These are phyloP conservation scores for Botrytis pseudocinerea DNA, from an alignment of 2,329 filamentous ascomycete genomes.

Conservation along the genomic window DNA sequence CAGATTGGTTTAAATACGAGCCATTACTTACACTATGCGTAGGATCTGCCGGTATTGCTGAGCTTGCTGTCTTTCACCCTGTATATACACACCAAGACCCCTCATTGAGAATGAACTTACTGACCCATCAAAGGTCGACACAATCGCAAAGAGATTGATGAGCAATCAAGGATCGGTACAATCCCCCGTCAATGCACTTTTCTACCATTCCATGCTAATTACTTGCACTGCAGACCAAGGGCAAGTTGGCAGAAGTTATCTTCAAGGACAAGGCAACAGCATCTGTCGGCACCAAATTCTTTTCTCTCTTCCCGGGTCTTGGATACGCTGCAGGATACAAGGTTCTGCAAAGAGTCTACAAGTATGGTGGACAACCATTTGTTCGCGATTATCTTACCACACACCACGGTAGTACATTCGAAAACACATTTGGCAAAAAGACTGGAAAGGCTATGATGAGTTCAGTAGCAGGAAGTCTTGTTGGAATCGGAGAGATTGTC, in stretches of 20 bases:
- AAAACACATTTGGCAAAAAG: constrained; percentile 88
- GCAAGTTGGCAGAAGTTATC: constrained; percentile 77
- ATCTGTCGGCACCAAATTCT: constrained; percentile 72
- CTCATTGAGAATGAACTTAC: constrained; percentile 27
- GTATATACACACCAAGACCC: constrained; percentile 49
- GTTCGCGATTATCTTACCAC: constrained; percentile 82
- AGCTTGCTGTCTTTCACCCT: constrained; percentile 90
- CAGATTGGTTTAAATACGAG: constrained; percentile 7
- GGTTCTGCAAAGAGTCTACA: constrained; percentile 95
- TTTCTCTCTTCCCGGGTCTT: constrained; percentile 93
- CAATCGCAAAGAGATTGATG: constrained; percentile 98
- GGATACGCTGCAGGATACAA: constrained; percentile 99
- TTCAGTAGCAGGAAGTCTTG: constrained; percentile 90
- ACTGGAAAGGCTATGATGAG: constrained; percentile 98
- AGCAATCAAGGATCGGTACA: constrained; percentile 81
- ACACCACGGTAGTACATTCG: constrained; percentile 82
- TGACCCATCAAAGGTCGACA: constrained; percentile 72
- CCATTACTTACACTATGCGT: constrained; percentile 30
- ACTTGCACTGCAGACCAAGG: constrained; percentile 47
- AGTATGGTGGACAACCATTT: constrained; percentile 96
- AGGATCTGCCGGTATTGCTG: constrained; percentile 92
- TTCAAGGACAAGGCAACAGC: constrained; percentile 87
- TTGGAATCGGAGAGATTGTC: constrained; percentile 96
- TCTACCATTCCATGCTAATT: constrained; percentile 31
- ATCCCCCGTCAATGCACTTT: background rate